phyloP scores from a whole-genome alignment of 148 eudicot species.

The Rhododendron mucronatum region DNA sequence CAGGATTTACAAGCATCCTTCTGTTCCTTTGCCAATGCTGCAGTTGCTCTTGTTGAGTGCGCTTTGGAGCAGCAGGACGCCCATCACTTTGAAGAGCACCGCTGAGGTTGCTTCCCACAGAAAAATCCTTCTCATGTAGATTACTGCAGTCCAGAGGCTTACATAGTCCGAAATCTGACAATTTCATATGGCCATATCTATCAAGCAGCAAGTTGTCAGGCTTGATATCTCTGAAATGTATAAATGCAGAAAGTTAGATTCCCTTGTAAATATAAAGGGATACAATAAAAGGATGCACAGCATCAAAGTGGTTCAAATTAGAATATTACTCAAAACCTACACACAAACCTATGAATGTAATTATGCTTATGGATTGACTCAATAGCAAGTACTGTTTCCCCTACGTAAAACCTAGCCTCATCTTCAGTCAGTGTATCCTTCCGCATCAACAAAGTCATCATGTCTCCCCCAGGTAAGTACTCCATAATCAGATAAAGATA shows the following conservation, averaged over 20 bases:
- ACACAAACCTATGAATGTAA: constrained; percentile 84
- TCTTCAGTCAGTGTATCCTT: constrained; percentile 92
- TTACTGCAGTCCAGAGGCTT: constrained; percentile 89
- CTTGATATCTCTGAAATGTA: constrained; percentile 82
- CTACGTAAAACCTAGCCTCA: constrained; percentile 95
- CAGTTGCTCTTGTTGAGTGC: constrained; percentile 93
- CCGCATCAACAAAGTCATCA: constrained; percentile 98
- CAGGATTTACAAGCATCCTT: constrained; percentile 85
- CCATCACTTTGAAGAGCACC: constrained; percentile 97
- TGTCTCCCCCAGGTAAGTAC: constrained; percentile 98
- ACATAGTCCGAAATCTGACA: constrained; percentile 97
- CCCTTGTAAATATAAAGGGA: background rate
- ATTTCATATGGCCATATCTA: constrained; percentile 88
- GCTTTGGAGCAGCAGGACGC: constrained; percentile 70
- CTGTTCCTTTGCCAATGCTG: constrained; percentile 96
- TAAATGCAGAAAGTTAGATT: constrained; percentile 9
- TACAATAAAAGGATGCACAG: constrained; percentile 1
- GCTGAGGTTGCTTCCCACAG: constrained; percentile 55
- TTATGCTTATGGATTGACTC: constrained; percentile 97
- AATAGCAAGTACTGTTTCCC: constrained; percentile 91
- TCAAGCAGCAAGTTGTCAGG: constrained; percentile 97
- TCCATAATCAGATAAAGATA: constrained; percentile 95
- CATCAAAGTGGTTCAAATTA: background rate
- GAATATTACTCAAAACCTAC: background rate
- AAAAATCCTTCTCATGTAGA: constrained; percentile 89